Percentiles rank a stretch among this genome's conserved stretches.
Conservation (phyloP, 345 rosid genomes). For the Citrus mangshanensis region DNA sequence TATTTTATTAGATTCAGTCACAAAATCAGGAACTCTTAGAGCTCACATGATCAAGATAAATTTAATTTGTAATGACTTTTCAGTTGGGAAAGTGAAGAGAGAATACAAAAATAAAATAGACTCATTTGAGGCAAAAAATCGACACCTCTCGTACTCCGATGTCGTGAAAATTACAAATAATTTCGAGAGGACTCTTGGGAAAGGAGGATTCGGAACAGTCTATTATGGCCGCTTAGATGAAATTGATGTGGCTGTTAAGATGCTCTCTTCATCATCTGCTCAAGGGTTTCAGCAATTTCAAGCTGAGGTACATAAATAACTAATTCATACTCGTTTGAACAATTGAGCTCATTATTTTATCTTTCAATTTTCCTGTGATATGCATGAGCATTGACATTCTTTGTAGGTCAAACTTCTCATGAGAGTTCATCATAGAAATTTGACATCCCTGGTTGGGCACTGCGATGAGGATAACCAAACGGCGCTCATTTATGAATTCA, state of each 20-base stretch:
- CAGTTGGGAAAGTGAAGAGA: neutral
- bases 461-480: conserved; percentile 28
- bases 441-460: conserved; percentile 43
- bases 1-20: neutral
- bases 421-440: conserved; percentile 59
- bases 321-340: no score
- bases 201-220: conserved; percentile 35
- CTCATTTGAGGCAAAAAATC: neutral
- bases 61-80: neutral
- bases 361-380: neutral
- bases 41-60: neutral
- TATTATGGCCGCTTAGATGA: conserved; percentile 35
- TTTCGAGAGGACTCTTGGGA: conserved; percentile 2
- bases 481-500: conserved; percentile 33
- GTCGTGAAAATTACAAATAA: conserved; percentile 14
- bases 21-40: no score
- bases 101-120: neutral
- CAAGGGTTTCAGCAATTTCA: conserved; percentile 46
- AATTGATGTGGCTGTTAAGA: conserved; percentile 44
- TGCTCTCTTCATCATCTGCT: conserved; percentile 43
- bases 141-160: conserved; percentile 29
- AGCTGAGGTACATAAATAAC: conserved; percentile 36
- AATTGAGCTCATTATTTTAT: no score
- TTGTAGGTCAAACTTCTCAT: conserved; percentile 46
- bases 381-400: no score